Percentiles rank a stretch among this genome's conserved stretches.
phyloP scores from a whole-genome alignment of 352 stramenopile genomes.

The Phytopythium chamaehyphon region DNA sequence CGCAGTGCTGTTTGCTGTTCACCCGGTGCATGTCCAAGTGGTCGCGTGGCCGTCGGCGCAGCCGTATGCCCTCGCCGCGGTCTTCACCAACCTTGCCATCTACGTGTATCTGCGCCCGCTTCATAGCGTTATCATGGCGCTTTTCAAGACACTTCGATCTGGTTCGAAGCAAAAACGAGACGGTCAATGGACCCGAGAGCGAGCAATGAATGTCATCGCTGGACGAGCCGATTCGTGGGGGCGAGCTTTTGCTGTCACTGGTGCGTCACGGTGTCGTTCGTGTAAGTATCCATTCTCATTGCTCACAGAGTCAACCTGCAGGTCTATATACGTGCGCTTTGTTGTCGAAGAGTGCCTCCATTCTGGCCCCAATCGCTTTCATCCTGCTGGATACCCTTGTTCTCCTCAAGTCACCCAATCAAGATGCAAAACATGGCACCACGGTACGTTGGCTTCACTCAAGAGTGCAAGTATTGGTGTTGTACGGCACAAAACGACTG shows the following conservation, averaged over 20 bases:
- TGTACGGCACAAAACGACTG: no score
- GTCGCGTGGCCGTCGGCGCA: constrained; percentile 67
- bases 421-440: background rate
- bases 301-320: constrained; percentile 12
- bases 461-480: no score
- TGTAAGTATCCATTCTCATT: constrained; percentile 6
- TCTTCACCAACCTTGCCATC: constrained; percentile 49
- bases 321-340: constrained; percentile 33
- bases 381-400: constrained; percentile 38
- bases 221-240: constrained; percentile 1
- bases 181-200: no score
- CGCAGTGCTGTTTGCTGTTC: constrained; percentile 44
- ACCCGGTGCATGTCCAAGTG: constrained; percentile 65
- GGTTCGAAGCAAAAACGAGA: background rate
- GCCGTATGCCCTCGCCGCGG: constrained; percentile 50
- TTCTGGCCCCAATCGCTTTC: constrained; percentile 32
- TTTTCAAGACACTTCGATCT: background rate
- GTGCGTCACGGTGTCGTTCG: constrained; percentile 3
- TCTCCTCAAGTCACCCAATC: constrained; percentile 1
- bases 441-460: background rate
- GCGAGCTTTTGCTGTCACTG: constrained; percentile 6
- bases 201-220: background rate
- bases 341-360: constrained; percentile 50
- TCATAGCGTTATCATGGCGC: background rate
- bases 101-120: constrained; percentile 19